Percentiles rank a stretch among this genome's conserved stretches.
These are phyloP conservation scores for Salvia miltiorrhiza DNA, from an alignment of 257 asterid genomes.

Conservation along the genomic window DNA sequence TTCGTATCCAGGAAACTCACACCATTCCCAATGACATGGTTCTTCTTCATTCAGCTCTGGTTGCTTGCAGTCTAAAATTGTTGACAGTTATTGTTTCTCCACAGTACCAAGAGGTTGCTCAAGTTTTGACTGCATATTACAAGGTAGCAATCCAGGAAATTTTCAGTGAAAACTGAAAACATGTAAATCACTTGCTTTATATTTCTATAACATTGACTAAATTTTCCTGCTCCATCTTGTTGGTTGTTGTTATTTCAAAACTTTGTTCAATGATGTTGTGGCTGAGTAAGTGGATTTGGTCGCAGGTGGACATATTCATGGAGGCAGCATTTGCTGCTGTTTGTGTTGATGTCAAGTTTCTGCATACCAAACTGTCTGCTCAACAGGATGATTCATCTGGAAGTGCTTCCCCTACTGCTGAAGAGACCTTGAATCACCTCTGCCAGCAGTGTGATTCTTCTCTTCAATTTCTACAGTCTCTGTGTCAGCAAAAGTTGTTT, in stretches of 20 bases:
- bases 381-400: conserved; percentile 45
- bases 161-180: background rate
- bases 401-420: conserved; percentile 47
- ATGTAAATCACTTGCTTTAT: background rate
- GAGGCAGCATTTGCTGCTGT: conserved; percentile 84
- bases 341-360: conserved; percentile 64
- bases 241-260: background rate
- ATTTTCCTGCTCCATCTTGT: background rate
- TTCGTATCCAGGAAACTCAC: conserved; percentile 45
- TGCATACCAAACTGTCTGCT: conserved; percentile 62
- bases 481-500: conserved; percentile 86
- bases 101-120: conserved; percentile 86
- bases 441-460: conserved; percentile 98
- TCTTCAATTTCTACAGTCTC: conserved; percentile 78
- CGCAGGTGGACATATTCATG: conserved; percentile 88
- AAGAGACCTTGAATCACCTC: conserved; percentile 69
- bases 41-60: conserved; percentile 91
- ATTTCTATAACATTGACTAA: conserved; percentile 11
- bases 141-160: conserved; percentile 47
- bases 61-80: conserved; percentile 78
- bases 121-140: conserved; percentile 70
- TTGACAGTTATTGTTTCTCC: conserved; percentile 75
- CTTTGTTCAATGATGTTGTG: conserved; percentile 4
- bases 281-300: conserved; percentile 31
- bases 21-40: conserved; percentile 58